Conservation (phyloP, 495 filamentous ascomycete genomes). For the Hyaloscypha hepaticicola region DNA sequence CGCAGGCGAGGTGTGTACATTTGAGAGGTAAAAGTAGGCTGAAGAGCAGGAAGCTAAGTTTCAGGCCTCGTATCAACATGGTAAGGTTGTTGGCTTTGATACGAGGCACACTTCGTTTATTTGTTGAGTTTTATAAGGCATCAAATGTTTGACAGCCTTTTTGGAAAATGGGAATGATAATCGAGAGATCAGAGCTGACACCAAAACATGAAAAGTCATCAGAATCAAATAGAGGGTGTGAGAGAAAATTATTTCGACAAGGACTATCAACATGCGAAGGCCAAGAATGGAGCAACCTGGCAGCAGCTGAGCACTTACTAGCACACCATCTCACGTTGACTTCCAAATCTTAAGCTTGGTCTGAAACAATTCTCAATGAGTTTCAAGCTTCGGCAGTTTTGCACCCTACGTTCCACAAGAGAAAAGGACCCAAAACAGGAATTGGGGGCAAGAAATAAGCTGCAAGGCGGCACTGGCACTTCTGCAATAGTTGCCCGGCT, state of each 20-base stretch:
- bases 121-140: not conserved
- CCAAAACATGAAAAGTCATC: constrained; percentile 9
- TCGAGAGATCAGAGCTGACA: constrained; percentile 9
- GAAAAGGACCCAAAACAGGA: constrained; percentile 12
- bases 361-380: constrained; percentile 15
- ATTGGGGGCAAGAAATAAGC: not conserved
- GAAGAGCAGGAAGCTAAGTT: not conserved
- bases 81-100: constrained; percentile 12
- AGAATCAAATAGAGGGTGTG: constrained; percentile 2
- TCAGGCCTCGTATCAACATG: constrained; percentile 6
- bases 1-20: constrained; percentile 6
- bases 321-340: constrained; percentile 23
- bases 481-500: constrained; percentile 12
- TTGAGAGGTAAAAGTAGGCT: not conserved
- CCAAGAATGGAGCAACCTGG: constrained; percentile 21
- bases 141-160: constrained; percentile 1
- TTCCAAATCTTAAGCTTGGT: constrained; percentile 3
- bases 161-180: not conserved
- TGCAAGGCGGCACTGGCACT: constrained; percentile 16
- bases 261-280: constrained; percentile 7
- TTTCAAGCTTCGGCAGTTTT: constrained; percentile 8
- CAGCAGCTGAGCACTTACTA: constrained; percentile 20
- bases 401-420: constrained; percentile 1
- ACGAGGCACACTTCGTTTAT: not conserved
- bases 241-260: not conserved